Evolutionary conservation across 2,329 filamentous ascomycete species (phyloP).

Genomic region (Graphilbum fragrans): DNA sequence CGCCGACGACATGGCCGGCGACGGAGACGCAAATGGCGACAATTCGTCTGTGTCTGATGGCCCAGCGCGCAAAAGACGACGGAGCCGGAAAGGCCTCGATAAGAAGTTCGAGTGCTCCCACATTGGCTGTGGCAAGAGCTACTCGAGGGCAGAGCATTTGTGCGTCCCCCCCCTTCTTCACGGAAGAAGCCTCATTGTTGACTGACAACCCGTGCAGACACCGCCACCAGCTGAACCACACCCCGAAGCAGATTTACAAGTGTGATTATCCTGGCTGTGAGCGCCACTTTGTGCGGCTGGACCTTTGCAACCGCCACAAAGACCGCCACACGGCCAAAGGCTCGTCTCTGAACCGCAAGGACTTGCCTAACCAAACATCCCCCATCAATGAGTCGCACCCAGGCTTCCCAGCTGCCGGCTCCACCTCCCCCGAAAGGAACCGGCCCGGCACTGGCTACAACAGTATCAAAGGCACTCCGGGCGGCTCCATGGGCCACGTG

Average conservation of each 20-base stretch:
- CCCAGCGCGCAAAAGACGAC: conserved; percentile 46
- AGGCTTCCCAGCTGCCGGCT: conserved; percentile 25
- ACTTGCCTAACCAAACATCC: conserved; percentile 45
- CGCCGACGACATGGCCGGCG: conserved; percentile 24
- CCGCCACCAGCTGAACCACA: conserved; percentile 90
- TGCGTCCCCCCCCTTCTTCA: conserved; percentile 33
- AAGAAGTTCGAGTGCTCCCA: conserved; percentile 78
- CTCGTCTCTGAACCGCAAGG: conserved; percentile 63
- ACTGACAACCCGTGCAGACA: conserved; percentile 36
- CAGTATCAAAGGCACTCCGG: conserved; percentile 14
- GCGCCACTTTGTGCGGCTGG: conserved; percentile 83
- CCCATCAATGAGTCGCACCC: conserved; percentile 27
- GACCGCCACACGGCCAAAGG: conserved; percentile 72
- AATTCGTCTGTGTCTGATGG: conserved; percentile 42
- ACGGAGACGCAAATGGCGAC: conserved; percentile 27
- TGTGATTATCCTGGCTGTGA: conserved; percentile 89
- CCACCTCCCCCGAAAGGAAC: conserved; percentile 35
- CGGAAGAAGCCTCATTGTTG: too few relatives aligned
- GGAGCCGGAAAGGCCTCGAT: conserved; percentile 67
- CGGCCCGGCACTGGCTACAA: conserved; percentile 28
- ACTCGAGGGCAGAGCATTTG: conserved; percentile 91
- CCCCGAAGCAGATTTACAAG: conserved; percentile 86
- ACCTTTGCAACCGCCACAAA: conserved; percentile 76
- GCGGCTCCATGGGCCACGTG: conserved; percentile 15
- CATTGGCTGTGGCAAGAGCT: conserved; percentile 86